Percentiles rank a stretch among this genome's conserved stretches.
Conservation (phyloP, 495 filamentous ascomycete genomes). For the Hypoxylon crocopeplum region DNA sequence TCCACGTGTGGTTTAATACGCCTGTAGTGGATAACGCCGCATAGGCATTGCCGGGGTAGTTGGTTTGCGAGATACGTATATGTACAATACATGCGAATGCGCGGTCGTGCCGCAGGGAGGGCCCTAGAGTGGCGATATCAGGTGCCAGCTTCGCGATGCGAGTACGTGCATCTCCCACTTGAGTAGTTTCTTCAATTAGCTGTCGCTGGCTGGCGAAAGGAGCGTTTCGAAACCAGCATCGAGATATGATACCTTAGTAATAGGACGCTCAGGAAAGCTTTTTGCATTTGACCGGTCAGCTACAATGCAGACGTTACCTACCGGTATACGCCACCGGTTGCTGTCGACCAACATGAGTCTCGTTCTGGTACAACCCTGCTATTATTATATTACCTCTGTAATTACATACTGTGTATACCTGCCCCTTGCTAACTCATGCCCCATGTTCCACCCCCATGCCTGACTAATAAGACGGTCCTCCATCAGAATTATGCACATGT, state of each 20-base stretch:
- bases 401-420: conserved; percentile 14
- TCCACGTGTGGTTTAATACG: not conserved
- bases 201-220: not conserved
- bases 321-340: not conserved
- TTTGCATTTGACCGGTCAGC: conserved; percentile 1
- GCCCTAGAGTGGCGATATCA: conserved; percentile 22
- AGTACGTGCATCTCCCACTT: conserved; percentile 34
- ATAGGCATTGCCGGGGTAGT: conserved; percentile 5
- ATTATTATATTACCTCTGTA: conserved; percentile 26
- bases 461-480: conserved; percentile 23
- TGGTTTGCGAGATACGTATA: conserved; percentile 7
- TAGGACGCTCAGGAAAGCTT: conserved; percentile 6
- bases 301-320: not conserved
- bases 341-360: too few species aligned
- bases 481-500: conserved; percentile 6
- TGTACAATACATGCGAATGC: conserved; percentile 6
- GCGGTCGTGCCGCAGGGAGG: conserved; percentile 5
- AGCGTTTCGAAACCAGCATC: conserved; percentile 18
- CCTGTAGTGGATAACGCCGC: not conserved
- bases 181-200: not conserved
- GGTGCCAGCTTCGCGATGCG: conserved; percentile 31
- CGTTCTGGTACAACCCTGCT: conserved; percentile 29
- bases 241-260: too few species aligned
- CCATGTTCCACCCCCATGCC: conserved; percentile 12
- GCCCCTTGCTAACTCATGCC: conserved; percentile 11